Evolutionary conservation across 768 basidiomycete genomes (phyloP), one percentile per base, ranked within the genome.

Genomic region (Stropharia rugosoannulata): DNA sequence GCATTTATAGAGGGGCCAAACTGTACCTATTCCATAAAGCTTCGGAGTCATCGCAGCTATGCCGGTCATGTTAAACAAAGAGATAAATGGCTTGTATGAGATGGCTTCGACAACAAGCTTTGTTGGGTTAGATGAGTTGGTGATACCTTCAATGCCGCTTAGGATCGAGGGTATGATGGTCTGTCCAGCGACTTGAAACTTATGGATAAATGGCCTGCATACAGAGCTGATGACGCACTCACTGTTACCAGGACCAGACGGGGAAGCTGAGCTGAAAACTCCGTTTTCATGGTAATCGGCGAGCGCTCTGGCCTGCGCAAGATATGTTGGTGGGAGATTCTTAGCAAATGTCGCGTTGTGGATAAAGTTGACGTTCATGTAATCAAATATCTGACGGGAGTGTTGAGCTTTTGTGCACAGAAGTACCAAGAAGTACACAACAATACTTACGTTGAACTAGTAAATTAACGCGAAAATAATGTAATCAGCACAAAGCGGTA

Each of bases 81-180:
- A 86, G 32, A 90, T 56, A 73, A 91, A 87, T 0, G 89, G 89
- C 68, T 91, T 90, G 75, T 91, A 92, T 0, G 88, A 78, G 49
- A 86, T 75, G 9, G 82, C 83, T 32, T 81, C 74, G 59, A 86
- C 81, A 22, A 76, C 68, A 40, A 93, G 64, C 65, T 85, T 84
- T 54, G 84, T 62, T 0, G 85, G 79, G 56, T 83, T 75, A 2
- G 75, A 71, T 3, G 68, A 42, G 59, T 84, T 77, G 22, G 68
- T 64, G 67, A 92, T 84, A 9, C 70, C 70, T 0, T 73, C 63
- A 32, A 92, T 72, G 6, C 80, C 80, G 35, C 73, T 62, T 11
- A 90, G 58, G 56, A 93, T 80, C 6, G 78, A 76, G 0, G 88
- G 85, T 4, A 87, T 64, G 58, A 90, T 76, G 0, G 88, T 77